Conservation (phyloP, 164 flowering plant genomes). For the Amborella trichopoda region DNA sequence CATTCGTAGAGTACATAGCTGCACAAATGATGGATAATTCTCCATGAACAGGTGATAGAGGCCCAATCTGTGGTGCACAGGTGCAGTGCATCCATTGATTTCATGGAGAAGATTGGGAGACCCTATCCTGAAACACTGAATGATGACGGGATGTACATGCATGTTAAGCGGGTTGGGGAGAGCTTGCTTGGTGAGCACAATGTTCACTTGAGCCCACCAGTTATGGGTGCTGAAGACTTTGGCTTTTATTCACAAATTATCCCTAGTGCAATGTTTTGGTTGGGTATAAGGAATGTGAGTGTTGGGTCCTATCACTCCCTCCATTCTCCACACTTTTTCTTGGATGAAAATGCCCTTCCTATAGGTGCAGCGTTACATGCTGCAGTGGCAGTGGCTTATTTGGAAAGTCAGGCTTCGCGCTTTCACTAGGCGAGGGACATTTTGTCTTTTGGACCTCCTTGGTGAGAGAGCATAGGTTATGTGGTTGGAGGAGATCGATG, state of each 20-base stretch:
- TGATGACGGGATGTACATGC: conserved; percentile 42
- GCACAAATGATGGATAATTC: not conserved
- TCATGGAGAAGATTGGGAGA: conserved; percentile 33
- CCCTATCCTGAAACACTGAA: conserved; percentile 51
- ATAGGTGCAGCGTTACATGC: conserved; percentile 75
- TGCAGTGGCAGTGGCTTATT: conserved; percentile 51
- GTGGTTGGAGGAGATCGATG: too few relatives aligned
- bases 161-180: conserved; percentile 39
- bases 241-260: conserved; percentile 48
- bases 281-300: conserved; percentile 43
- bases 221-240: conserved; percentile 69
- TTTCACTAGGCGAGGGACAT: too few relatives aligned
- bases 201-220: conserved; percentile 21
- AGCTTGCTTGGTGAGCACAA: conserved; percentile 35
- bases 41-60: conserved; percentile 39
- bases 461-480: too few relatives aligned
- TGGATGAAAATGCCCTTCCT: conserved; percentile 63
- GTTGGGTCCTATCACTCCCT: conserved; percentile 11
- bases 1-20: not conserved
- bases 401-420: conserved; percentile 19
- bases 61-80: conserved; percentile 44
- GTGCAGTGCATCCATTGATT: conserved; percentile 44
- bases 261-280: conserved; percentile 27
- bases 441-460: too few relatives aligned
- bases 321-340: conserved; percentile 45